phyloP scores from a whole-genome alignment of 306 rosid species.

The Lotus japonicus region DNA sequence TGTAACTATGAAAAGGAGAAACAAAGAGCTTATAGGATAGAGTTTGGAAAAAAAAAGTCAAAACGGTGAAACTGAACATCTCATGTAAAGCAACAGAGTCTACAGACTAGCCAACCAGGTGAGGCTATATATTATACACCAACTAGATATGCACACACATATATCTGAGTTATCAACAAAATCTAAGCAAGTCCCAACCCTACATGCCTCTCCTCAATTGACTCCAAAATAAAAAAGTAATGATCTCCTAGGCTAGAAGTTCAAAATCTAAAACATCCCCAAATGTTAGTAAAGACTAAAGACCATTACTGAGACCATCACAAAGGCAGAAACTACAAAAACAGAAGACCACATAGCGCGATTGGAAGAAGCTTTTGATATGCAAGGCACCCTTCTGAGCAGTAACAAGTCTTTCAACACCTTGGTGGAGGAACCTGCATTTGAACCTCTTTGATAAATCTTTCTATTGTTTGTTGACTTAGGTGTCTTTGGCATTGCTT shows the following conservation, averaged over 20 bases:
- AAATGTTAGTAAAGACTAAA: slow-evolving; percentile 41
- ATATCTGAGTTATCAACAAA: slow-evolving; percentile 5
- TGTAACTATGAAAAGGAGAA: neutral
- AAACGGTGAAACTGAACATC: neutral
- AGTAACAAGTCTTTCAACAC: slow-evolving; percentile 19
- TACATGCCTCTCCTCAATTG: slow-evolving; percentile 27
- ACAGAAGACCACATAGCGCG: slow-evolving; percentile 30
- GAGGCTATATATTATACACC: slow-evolving; percentile 17
- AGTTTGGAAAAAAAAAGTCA: neutral
- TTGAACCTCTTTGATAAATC: slow-evolving; percentile 14
- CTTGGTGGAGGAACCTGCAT: neutral
- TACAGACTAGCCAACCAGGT: slow-evolving; percentile 5
- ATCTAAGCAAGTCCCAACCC: slow-evolving; percentile 20
- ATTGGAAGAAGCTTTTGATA: slow-evolving; percentile 25
- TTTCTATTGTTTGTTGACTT: slow-evolving; percentile 23
- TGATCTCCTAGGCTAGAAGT: slow-evolving; percentile 16
- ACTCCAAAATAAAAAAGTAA: slow-evolving; percentile 13
- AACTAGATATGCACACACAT: slow-evolving; percentile 8
- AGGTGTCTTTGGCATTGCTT: slow-evolving; percentile 13
- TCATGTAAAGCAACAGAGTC: slow-evolving; percentile 17
- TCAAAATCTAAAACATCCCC: slow-evolving; percentile 48
- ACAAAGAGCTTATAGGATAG: neutral
- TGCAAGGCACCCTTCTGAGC: slow-evolving; percentile 21
- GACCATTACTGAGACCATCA: slow-evolving; percentile 28
- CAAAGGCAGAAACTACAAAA: slow-evolving; percentile 35